phyloP scores from a whole-genome alignment of 495 filamentous ascomycete genomes.

The Penicillium canariense region DNA sequence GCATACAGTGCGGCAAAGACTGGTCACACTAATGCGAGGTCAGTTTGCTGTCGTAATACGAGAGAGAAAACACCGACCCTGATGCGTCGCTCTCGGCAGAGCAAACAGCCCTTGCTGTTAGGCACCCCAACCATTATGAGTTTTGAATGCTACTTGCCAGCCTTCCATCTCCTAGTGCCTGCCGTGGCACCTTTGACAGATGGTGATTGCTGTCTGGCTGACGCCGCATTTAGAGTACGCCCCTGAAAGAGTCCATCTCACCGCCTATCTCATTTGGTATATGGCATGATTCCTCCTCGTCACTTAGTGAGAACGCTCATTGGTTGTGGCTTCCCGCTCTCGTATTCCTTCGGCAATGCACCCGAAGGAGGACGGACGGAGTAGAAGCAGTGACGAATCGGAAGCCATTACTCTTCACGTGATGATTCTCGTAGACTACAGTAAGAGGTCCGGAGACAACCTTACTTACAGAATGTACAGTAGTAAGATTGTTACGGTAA shows the following conservation, averaged over 20 bases:
- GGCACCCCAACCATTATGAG: conserved; percentile 5
- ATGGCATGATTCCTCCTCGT: not conserved
- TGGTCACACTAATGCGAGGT: conserved; percentile 8
- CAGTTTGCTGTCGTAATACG: not conserved
- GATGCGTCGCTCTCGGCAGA: conserved; percentile 9
- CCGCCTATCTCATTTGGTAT: not conserved
- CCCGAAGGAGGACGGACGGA: too few species aligned
- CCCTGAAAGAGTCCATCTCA: not conserved
- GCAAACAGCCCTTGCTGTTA: conserved; percentile 8
- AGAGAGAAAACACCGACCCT: not conserved
- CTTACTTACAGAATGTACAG: too few species aligned
- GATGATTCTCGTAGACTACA: too few species aligned
- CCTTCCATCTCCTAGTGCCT: not conserved
- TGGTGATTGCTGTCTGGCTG: not conserved
- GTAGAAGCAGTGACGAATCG: too few species aligned
- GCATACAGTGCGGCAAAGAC: conserved; percentile 3
- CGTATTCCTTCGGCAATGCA: not conserved
- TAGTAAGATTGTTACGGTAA: too few species aligned
- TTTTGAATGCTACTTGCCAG: not conserved
- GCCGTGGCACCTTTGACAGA: not conserved
- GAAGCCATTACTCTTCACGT: too few species aligned
- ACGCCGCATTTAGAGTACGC: not conserved
- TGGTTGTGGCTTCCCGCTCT: not conserved
- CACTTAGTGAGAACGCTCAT: not conserved
- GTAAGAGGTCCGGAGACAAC: too few species aligned